Conservation (phyloP, 495 filamentous ascomycete genomes). For the Aspergillus conjunctus region DNA sequence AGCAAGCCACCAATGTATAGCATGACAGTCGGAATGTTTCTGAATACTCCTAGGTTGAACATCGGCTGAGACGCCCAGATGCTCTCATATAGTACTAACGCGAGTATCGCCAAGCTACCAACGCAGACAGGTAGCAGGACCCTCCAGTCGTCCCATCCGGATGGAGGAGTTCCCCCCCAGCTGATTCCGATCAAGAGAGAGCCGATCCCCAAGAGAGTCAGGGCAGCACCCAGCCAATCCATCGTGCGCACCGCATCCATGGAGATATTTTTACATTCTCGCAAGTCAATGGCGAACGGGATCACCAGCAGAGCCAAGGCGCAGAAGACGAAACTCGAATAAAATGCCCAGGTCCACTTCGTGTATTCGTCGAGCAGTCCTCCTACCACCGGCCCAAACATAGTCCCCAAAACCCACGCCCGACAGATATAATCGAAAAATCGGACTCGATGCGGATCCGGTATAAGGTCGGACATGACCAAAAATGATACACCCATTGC, state of each 20-base stretch:
- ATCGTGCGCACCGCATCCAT: slow-evolving; percentile 33
- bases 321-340: slow-evolving; percentile 47
- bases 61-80: slow-evolving; percentile 51
- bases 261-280: slow-evolving; percentile 28
- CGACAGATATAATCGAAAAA: slow-evolving; percentile 43
- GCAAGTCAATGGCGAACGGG: slow-evolving; percentile 40
- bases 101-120: slow-evolving; percentile 46
- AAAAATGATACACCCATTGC: slow-evolving; percentile 65
- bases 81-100: slow-evolving; percentile 52
- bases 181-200: slow-evolving; percentile 39
- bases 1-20: slow-evolving; percentile 56
- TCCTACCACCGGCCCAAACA: slow-evolving; percentile 42
- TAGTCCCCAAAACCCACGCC: slow-evolving; percentile 38
- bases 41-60: slow-evolving; percentile 55
- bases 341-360: slow-evolving; percentile 46
- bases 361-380: slow-evolving; percentile 41
- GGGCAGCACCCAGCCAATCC: slow-evolving; percentile 41
- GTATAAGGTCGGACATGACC: slow-evolving; percentile 64
- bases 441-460: slow-evolving; percentile 41
- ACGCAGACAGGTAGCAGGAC: slow-evolving; percentile 55
- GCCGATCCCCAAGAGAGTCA: slow-evolving; percentile 35
- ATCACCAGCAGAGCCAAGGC: slow-evolving; percentile 37
- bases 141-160: slow-evolving; percentile 43
- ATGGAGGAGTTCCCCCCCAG: slow-evolving; percentile 37
- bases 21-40: slow-evolving; percentile 35